Conservation (phyloP, 768 basidiomycete genomes). For the Rhodotorula babjevae region DNA sequence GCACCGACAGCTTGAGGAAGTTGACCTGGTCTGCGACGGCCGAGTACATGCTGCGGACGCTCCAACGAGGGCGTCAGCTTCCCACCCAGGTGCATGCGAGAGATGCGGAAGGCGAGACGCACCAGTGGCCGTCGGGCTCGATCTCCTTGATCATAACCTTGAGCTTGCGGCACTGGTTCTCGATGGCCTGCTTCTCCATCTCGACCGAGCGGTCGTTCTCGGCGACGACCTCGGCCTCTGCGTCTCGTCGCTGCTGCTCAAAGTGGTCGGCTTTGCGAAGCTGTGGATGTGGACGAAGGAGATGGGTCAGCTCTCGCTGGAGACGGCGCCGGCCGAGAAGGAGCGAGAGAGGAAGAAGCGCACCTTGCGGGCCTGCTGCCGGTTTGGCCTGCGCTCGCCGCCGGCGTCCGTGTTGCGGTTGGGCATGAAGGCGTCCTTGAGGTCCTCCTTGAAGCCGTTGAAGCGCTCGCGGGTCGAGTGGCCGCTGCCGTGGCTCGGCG, state of each 20-base stretch:
- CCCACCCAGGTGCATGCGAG: too few species aligned
- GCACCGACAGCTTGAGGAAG: constrained; percentile 60
- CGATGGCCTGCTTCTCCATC: constrained; percentile 63
- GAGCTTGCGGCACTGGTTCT: constrained; percentile 60
- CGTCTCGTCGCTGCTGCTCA: constrained; percentile 59
- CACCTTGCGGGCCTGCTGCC: constrained; percentile 36
- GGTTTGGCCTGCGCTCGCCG: constrained; percentile 17
- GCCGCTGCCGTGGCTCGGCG: constrained; percentile 4
- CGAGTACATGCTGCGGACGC: constrained; percentile 60
- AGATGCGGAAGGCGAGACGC: background rate
- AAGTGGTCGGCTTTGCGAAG: constrained; percentile 52
- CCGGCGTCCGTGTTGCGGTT: background rate
- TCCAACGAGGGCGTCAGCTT: too few species aligned
- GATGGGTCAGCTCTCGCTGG: background rate
- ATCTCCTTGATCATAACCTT: constrained; percentile 55
- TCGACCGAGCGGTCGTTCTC: constrained; percentile 57
- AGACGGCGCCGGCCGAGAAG: too few species aligned
- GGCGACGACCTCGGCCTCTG: constrained; percentile 66
- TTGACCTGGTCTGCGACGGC: constrained; percentile 87
- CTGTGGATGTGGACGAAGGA: constrained; percentile 37
- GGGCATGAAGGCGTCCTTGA: constrained; percentile 18
- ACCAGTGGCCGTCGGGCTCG: constrained; percentile 87
- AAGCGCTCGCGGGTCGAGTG: constrained; percentile 1
- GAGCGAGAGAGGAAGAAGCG: background rate
- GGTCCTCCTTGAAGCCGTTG: constrained; percentile 27